A percentile compares a stretch with the other conserved stretches of the same genome.
Conservation (phyloP, 2,329 filamentous ascomycete genomes). For the Claviceps africana region DNA sequence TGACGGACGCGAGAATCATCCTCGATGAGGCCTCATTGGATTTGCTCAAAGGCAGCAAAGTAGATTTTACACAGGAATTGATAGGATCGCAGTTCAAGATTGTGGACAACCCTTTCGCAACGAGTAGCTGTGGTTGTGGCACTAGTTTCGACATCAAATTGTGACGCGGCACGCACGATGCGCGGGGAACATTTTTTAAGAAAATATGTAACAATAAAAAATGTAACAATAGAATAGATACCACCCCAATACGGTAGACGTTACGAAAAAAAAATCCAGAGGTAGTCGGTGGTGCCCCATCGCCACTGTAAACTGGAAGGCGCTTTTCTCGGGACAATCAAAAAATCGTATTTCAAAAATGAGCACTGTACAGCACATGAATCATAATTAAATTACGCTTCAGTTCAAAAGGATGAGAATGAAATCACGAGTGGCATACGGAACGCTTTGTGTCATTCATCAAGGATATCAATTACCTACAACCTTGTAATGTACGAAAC, state of each 20-base stretch:
- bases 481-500: constrained; percentile 24
- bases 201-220: no score
- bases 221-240: not conserved
- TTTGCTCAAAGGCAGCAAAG: constrained; percentile 79
- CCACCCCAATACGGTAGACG: not conserved
- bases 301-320: not conserved
- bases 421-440: constrained; percentile 5
- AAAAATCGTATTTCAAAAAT: not conserved
- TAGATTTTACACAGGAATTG: constrained; percentile 92
- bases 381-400: not conserved
- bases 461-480: constrained; percentile 25
- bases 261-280: not conserved
- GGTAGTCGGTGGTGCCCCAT: not conserved
- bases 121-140: constrained; percentile 91
- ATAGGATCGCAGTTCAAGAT: constrained; percentile 88
- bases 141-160: constrained; percentile 92
- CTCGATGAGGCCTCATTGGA: constrained; percentile 81
- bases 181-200: not conserved
- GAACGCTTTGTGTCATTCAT: constrained; percentile 29
- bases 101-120: constrained; percentile 79
- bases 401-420: not conserved
- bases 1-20: constrained; percentile 57
- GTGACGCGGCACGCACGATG: constrained; percentile 17
- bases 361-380: not conserved
- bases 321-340: not conserved